Evolutionary conservation across 2,329 filamentous ascomycete species (phyloP).

Genomic region (Curvularia eragrostidis): DNA sequence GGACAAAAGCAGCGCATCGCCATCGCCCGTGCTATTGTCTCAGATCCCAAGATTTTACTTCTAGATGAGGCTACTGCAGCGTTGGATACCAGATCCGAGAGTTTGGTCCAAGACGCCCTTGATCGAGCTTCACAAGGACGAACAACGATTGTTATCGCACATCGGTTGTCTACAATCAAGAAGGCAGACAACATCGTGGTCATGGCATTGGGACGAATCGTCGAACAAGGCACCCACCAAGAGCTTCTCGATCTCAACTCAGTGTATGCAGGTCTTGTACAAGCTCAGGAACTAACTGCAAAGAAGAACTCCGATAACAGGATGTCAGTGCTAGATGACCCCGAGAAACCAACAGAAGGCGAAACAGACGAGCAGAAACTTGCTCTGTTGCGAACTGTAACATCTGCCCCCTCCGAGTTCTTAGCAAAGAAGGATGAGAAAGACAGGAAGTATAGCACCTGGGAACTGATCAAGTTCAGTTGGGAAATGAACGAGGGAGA

Average conservation of each 20-base stretch:
- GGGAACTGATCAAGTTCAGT: constrained; percentile 53
- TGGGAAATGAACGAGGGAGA: constrained; percentile 44
- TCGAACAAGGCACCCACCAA: constrained; percentile 91
- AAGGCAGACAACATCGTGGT: constrained; percentile 96
- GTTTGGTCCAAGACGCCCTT: constrained; percentile 89
- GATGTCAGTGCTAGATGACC: constrained; percentile 27
- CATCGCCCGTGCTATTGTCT: constrained; percentile 88
- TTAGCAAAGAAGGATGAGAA: constrained; percentile 47
- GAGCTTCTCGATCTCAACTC: constrained; percentile 72
- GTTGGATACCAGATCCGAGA: constrained; percentile 92
- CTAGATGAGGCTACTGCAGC: constrained; percentile 95
- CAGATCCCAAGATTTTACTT: constrained; percentile 87
- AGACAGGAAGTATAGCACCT: constrained; percentile 38
- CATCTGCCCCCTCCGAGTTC: constrained; percentile 68
- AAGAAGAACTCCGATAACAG: constrained; percentile 33
- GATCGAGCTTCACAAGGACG: constrained; percentile 84
- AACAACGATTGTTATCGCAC: constrained; percentile 95
- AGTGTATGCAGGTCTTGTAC: constrained; percentile 84
- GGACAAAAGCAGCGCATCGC: constrained; percentile 98
- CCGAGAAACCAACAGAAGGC: constrained; percentile 26
- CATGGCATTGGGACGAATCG: constrained; percentile 82
- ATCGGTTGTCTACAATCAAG: constrained; percentile 92
- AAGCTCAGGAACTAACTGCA: constrained; percentile 71
- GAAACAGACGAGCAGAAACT: constrained; percentile 35
- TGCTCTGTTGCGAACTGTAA: constrained; percentile 36